Conservation (phyloP, 1,284 basidiomycete species). For the Marasmius fiardii region DNA sequence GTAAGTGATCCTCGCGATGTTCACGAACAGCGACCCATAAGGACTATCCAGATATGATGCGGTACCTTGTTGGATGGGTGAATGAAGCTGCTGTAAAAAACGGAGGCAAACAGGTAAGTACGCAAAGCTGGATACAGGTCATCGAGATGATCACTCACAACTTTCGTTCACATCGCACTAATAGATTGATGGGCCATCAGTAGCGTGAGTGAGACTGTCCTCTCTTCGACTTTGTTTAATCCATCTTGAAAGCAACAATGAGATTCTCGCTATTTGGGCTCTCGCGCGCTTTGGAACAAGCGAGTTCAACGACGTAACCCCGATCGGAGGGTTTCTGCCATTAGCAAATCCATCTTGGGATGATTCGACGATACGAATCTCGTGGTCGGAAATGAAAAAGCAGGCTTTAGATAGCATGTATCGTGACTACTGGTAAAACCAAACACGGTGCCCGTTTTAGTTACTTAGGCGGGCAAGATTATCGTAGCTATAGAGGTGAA, state of each 20-base stretch:
- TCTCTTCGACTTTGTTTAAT: not conserved
- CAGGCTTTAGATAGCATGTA: not conserved
- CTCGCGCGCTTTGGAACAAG: not conserved
- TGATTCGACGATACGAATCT: not conserved
- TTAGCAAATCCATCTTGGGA: not conserved
- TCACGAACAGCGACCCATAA: not conserved
- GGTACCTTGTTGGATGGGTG: constrained; percentile 30
- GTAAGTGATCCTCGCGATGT: constrained; percentile 14
- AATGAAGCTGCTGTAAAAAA: constrained; percentile 29
- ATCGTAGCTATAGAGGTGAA: no score
- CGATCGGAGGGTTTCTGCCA: not conserved
- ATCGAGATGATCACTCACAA: not conserved
- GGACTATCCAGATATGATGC: constrained; percentile 18
- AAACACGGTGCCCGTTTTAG: no score
- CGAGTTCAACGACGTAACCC: not conserved
- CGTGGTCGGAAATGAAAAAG: not conserved
- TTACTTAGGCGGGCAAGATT: no score
- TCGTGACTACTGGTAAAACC: not conserved
- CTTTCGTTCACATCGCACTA: no score
- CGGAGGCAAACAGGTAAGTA: constrained; percentile 26
- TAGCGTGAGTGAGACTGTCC: not conserved
- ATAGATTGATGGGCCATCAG: not conserved
- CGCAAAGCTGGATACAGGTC: not conserved
- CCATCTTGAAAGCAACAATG: not conserved
- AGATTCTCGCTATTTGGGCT: not conserved